Evolutionary conservation across 1,284 basidiomycete species (phyloP).

Genomic region (Irpex sp.): DNA sequence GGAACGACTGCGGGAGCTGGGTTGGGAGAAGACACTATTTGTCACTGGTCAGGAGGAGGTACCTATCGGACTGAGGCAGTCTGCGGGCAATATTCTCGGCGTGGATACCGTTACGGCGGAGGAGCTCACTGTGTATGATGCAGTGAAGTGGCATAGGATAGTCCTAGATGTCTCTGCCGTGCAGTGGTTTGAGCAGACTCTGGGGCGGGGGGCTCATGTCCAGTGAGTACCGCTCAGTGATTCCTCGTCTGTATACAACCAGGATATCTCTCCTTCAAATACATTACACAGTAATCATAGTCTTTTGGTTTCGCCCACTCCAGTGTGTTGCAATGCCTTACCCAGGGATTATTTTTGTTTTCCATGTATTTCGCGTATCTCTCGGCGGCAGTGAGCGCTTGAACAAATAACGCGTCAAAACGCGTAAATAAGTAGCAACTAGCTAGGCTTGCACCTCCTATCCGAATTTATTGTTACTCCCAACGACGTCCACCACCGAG

Average conservation of each 20-base stretch:
- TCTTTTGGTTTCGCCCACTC: background rate
- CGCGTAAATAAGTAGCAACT: background rate
- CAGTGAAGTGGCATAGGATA: constrained; percentile 72
- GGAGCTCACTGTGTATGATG: constrained; percentile 74
- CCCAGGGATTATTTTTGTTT: no score
- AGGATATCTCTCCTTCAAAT: background rate
- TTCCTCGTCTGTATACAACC: background rate
- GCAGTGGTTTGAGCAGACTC: constrained; percentile 60
- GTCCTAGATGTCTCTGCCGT: constrained; percentile 71
- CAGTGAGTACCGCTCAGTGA: background rate
- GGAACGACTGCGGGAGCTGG: constrained; percentile 54
- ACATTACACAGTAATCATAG: background rate
- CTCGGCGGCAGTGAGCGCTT: background rate
- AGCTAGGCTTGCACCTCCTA: no score
- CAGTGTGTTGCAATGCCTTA: no score
- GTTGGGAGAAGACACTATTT: constrained; percentile 69
- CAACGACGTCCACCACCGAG: background rate
- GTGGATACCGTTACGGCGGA: constrained; percentile 60
- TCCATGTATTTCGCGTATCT: no score
- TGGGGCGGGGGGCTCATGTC: constrained; percentile 28
- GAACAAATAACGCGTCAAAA: background rate
- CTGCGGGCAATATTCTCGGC: constrained; percentile 62
- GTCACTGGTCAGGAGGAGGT: constrained; percentile 60
- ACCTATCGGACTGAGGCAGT: constrained; percentile 51
- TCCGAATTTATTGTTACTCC: background rate